phyloP scores from a whole-genome alignment of 306 rosid species.

The Quercus cerris region DNA sequence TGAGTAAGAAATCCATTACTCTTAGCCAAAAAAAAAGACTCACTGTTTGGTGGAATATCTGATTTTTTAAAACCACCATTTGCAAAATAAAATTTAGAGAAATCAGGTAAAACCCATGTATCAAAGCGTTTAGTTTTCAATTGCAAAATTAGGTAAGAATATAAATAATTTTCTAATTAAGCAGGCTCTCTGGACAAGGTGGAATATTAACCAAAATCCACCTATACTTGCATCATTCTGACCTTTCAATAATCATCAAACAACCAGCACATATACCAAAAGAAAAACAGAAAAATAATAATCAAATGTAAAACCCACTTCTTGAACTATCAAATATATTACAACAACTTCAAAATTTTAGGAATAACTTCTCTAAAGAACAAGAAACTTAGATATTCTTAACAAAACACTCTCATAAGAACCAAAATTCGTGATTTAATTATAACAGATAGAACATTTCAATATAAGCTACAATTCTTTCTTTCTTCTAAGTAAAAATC shows the following conservation, averaged over 20 bases:
- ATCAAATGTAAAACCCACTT: neutral
- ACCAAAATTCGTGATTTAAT: neutral
- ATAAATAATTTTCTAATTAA: neutral
- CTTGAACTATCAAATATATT: neutral
- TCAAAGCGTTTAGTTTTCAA: neutral
- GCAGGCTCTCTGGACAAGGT: neutral
- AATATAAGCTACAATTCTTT: neutral
- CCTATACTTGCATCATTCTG: neutral
- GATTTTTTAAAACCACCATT: no score
- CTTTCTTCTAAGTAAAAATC: neutral
- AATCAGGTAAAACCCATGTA: neutral
- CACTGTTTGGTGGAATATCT: no score
- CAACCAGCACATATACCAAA: neutral
- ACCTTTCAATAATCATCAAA: neutral
- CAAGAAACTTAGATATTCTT: no score
- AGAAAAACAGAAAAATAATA: neutral
- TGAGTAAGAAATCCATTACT: neutral
- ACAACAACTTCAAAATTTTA: neutral
- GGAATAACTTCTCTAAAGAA: no score
- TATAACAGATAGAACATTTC: neutral
- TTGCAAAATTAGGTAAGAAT: neutral
- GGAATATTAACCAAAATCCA: neutral
- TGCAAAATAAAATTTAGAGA: no score
- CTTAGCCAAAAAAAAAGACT: no score
- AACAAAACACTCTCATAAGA: neutral